Conservation (phyloP, 73 alveolate species). For the Stentor roeselii region DNA sequence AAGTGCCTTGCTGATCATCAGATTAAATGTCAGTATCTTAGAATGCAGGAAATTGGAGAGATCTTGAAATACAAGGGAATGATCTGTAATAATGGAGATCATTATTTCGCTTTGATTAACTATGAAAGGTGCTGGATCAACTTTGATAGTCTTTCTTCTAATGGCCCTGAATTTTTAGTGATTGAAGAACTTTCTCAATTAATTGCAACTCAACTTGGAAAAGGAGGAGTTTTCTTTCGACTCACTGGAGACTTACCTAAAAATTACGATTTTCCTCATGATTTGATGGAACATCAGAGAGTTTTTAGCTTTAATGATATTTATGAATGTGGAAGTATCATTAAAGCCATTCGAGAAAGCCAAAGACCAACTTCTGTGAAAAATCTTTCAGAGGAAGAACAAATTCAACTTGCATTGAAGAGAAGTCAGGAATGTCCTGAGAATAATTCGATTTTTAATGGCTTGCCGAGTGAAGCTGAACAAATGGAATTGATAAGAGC, state of each 20-base stretch:
- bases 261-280: neutral
- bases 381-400: no score
- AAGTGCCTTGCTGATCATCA: neutral
- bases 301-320: no score
- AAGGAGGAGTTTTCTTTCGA: neutral
- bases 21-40: neutral
- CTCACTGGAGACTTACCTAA: neutral
- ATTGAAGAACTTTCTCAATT: neutral
- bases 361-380: no score
- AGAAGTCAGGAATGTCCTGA: no score
- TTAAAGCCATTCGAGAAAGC: neutral
- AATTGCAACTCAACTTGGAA: neutral
- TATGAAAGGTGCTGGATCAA: neutral
- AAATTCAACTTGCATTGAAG: no score
- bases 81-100: neutral
- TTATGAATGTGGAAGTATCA: neutral
- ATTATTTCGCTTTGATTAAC: neutral
- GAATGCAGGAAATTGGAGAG: neutral
- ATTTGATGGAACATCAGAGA: neutral
- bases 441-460: no score
- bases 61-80: neutral
- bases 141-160: neutral
- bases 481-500: no score
- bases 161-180: neutral
- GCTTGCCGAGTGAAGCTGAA: no score